Evolutionary conservation across 2,329 filamentous ascomycete genomes (phyloP), one percentile per base, ranked within the genome.

Genomic region (Zymoseptoria passerinii): DNA sequence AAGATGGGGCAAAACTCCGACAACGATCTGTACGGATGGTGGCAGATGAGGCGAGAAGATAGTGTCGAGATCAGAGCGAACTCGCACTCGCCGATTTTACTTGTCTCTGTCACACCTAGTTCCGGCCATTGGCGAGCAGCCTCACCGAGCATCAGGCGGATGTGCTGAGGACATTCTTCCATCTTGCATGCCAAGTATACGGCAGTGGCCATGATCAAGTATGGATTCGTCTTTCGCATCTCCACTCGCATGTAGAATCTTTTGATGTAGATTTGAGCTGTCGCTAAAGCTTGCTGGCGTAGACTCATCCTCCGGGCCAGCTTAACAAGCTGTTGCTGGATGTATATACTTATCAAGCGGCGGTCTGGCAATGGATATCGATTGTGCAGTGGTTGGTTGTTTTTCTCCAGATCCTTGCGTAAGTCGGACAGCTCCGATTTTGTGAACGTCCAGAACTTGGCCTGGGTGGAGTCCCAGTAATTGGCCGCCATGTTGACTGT

Each of bases 181-280:
- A 95, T 96, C 76, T 99, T 99, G 77, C 91, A 96, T 19, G 94
- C 92, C 40, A 99, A 80, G 73, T 99, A 99, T 61, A 97, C 82
- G 4, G 92, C 89, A 1, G 94, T 97, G n/a, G 91, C 87, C 64
- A 96, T 82, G 59, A 97, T 85, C 40, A 97, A 84, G 71, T 95
- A 96, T 3, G 92, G 91, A 68, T 97, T 99, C 52, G 92, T 96
- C 63, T 87, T 85, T 58, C 92, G 87, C 64, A 97, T 91, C 70
- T 96, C 91, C 67, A 96, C 88, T 67, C 88, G 90, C 51, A 85
- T 85, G 74, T 96, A 97, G 79, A 96, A 97, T 60, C 94, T 85
- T 69, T 95, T 92, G 67, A 97, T 82, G 75, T 97, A 99, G 65
- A 96, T 82, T 71, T 97, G 92, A 18, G 94, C 92, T 0, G 94